A percentile compares a stretch with the other conserved stretches of the same genome.
Evolutionary conservation across 352 stramenopile genomes (phyloP).

Genomic region (Phytopythium ostracodes): DNA sequence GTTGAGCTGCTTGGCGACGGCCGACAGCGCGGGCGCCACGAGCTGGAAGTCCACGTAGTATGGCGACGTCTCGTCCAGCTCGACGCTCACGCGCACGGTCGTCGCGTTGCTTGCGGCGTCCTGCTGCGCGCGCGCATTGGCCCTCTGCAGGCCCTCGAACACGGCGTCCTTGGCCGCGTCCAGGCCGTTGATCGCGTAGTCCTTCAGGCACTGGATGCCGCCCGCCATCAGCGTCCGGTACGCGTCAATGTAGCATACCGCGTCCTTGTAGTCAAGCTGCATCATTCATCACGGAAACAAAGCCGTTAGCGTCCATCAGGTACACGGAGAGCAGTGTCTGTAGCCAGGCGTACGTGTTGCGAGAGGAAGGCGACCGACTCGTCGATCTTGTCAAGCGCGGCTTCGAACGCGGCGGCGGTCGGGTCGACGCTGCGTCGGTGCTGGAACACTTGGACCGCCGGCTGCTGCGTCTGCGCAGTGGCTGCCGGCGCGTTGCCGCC

Average conservation of each 20-base stretch:
- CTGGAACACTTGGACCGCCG: conserved; percentile 72
- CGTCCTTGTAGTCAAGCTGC: conserved; percentile 67
- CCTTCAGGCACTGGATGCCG: conserved; percentile 60
- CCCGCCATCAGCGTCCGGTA: conserved; percentile 62
- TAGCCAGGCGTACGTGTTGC: conserved; percentile 43
- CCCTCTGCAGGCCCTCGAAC: conserved; percentile 44
- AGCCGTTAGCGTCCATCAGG: background rate
- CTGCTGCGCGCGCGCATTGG: conserved; percentile 2
- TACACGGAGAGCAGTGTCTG: background rate
- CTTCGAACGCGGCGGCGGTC: conserved; percentile 50
- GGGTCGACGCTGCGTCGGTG: conserved; percentile 70
- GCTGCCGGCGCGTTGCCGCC: background rate
- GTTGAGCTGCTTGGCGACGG: conserved; percentile 60
- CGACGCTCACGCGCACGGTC: conserved; percentile 12
- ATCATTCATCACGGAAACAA: conserved; percentile 9
- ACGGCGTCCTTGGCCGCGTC: conserved; percentile 70
- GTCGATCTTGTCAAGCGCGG: conserved; percentile 71
- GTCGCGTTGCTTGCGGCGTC: conserved; percentile 3
- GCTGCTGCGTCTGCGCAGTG: conserved; percentile 11
- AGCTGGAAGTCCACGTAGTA: conserved; percentile 82
- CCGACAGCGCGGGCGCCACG: conserved; percentile 50
- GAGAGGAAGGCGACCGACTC: conserved; percentile 54
- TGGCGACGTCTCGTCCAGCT: conserved; percentile 65
- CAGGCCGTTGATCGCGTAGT: conserved; percentile 65
- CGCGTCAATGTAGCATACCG: conserved; percentile 66